Conservation (phyloP, 768 basidiomycete genomes). For the Omphalotus guepiniiformis region DNA sequence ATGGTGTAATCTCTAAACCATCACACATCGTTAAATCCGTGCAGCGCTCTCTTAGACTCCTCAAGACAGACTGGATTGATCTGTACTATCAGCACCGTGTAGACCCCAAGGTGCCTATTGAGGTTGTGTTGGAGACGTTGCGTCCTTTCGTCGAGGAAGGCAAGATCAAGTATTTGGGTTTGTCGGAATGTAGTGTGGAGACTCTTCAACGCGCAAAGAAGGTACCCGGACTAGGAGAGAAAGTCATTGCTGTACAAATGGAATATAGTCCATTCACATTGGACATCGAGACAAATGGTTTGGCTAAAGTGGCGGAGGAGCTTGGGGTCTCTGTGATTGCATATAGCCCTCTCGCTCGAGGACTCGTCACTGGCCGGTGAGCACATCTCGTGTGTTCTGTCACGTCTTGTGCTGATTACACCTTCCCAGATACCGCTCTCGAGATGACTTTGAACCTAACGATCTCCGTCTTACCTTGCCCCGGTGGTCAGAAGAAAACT, state of each 20-base stretch:
- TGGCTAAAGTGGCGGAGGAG: slow-evolving; percentile 24
- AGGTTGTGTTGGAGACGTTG: slow-evolving; percentile 27
- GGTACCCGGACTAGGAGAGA: slow-evolving; percentile 21
- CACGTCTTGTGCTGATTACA: slow-evolving; percentile 27
- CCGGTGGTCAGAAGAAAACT: slow-evolving; percentile 27
- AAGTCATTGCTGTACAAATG: slow-evolving; percentile 26
- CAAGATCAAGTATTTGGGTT: slow-evolving; percentile 29
- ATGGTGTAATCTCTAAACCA: slow-evolving; percentile 27
- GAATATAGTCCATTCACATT: slow-evolving; percentile 26
- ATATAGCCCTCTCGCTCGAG: slow-evolving; percentile 32
- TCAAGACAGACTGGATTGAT: slow-evolving; percentile 26
- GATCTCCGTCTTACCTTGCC: slow-evolving; percentile 26
- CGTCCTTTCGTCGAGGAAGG: slow-evolving; percentile 27
- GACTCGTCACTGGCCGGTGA: slow-evolving; percentile 28
- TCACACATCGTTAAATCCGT: slow-evolving; percentile 25
- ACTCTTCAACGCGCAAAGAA: slow-evolving; percentile 27
- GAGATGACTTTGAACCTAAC: slow-evolving; percentile 21
- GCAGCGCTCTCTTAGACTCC: slow-evolving; percentile 24
- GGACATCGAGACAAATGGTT: slow-evolving; percentile 17
- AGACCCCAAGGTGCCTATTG: slow-evolving; percentile 28
- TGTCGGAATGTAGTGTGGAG: slow-evolving; percentile 26
- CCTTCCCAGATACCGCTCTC: slow-evolving; percentile 15
- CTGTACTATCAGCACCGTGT: slow-evolving; percentile 32
- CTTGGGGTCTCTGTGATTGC: slow-evolving; percentile 27
- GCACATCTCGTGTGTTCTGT: slow-evolving; percentile 15